Percentiles rank a stretch among this genome's conserved stretches.
These are phyloP conservation scores for Tuber indicum DNA, from an alignment of 495 filamentous ascomycete genomes.

Conservation along the genomic window DNA sequence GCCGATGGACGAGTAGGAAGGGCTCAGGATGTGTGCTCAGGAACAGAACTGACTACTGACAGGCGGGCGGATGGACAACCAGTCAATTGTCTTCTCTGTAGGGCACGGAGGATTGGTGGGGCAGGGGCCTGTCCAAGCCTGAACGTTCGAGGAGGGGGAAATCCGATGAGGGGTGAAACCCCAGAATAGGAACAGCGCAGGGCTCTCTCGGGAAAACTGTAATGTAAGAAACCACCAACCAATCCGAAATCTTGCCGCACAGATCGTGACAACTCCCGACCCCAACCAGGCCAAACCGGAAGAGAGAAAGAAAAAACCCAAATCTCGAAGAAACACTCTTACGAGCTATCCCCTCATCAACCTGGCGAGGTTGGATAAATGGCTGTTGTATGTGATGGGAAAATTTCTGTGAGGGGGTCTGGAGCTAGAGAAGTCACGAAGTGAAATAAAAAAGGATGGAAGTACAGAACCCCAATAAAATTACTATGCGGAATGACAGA, in stretches of 20 bases:
- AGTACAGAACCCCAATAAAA: neutral
- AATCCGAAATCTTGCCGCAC: constrained; percentile 8
- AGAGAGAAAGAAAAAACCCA: neutral
- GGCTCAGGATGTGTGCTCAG: neutral
- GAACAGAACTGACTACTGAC: neutral
- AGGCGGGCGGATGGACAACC: neutral
- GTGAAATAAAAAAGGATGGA: neutral
- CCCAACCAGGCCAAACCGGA: neutral
- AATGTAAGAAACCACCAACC: constrained; percentile 22
- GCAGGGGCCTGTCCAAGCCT: constrained; percentile 35
- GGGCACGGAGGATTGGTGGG: constrained; percentile 30
- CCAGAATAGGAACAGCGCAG: constrained; percentile 19
- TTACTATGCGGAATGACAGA: neutral
- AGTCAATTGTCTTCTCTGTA: constrained; percentile 28
- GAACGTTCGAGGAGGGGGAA: constrained; percentile 26
- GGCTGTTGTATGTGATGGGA: neutral
- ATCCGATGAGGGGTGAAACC: constrained; percentile 35
- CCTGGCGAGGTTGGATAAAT: neutral
- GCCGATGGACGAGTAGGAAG: neutral
- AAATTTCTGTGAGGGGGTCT: neutral
- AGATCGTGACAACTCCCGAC: neutral
- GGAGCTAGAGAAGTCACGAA: neutral
- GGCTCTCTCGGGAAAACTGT: neutral
- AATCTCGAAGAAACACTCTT: neutral
- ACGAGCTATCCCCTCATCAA: neutral